Conservation (phyloP, 495 filamentous ascomycete genomes). For the Coniosporium apollinis region DNA sequence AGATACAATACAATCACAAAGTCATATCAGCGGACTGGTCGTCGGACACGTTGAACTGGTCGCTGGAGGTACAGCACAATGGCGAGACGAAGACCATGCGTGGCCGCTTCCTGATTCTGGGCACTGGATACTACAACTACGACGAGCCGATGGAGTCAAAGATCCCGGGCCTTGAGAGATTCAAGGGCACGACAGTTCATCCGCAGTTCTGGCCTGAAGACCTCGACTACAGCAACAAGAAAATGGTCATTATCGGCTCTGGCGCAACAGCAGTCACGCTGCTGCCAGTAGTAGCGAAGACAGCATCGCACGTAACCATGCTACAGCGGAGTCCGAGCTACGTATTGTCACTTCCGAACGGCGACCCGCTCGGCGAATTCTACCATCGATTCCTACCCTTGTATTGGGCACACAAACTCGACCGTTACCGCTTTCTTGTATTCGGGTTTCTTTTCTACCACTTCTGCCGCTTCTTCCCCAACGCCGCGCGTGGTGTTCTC, state of each 20-base stretch:
- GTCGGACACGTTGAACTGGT: constrained; percentile 42
- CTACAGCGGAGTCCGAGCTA: constrained; percentile 42
- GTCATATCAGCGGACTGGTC: constrained; percentile 43
- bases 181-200: constrained; percentile 38
- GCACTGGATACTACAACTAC: constrained; percentile 57
- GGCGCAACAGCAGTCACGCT: constrained; percentile 43
- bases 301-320: constrained; percentile 35
- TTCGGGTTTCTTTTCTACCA: constrained; percentile 31
- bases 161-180: constrained; percentile 43
- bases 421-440: constrained; percentile 31
- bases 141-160: constrained; percentile 32
- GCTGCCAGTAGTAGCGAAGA: constrained; percentile 32
- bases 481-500: constrained; percentile 30
- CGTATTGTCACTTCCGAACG: constrained; percentile 33
- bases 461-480: constrained; percentile 41
- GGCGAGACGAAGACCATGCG: constrained; percentile 30
- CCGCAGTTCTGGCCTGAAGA: constrained; percentile 47
- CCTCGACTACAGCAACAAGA: constrained; percentile 32
- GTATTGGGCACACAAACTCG: constrained; percentile 22
- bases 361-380: constrained; percentile 20
- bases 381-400: constrained; percentile 25
- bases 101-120: constrained; percentile 41
- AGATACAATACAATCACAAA: constrained; percentile 43
- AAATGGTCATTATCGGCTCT: constrained; percentile 37
- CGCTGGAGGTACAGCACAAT: constrained; percentile 34